Base-by-base conservation (phyloP, 441 rosid species). In the Euphorbia neoarborescens region DNA sequence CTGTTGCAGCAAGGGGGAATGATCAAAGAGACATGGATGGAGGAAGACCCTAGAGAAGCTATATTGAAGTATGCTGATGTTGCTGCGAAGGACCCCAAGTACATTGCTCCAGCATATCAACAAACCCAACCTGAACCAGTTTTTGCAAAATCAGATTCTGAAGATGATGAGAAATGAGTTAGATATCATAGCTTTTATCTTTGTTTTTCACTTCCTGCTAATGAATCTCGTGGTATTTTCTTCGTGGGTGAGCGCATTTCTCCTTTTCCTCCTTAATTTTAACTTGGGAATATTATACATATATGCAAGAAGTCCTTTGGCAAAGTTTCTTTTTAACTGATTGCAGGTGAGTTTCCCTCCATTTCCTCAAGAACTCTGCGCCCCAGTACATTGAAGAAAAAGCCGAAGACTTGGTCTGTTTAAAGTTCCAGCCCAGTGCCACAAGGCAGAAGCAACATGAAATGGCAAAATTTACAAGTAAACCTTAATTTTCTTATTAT, bases 21-120 rank as follows among this genome's bases (percentile, higher is more conserved):
- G 96, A 88, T 94, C 75, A 94, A 94, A 83, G 99, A 90, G 83
- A 94, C 98, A 32, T 94, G 99, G 99, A 94, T 94, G 98, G 98
- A 94, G 37, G 98, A 92, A 85, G 99, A 94, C 83, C 98, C 98
- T 30, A 88, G 99, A 78, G 99, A 92, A 84, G 99, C 99, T 27
- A 92, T 94, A 73, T 78, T 92, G 76, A 94, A 90, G 79, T 88
- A 84, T 65, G 97, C 99, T 65, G 98, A 94, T 14, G 98, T 66
- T 68, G 99, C 99, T n/a, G 90, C 83, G 2, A 92, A 89, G 71
- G 96, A 94, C 58, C 98, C 99, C 0, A 90, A 90, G 83, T 94
- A 76, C 81, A 89, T 94, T 68, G 99, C 98, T 61, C 99, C 96
- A 69, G 99, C 99, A 51, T 94, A 94, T 75, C 85, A 90, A 20